These are phyloP conservation scores for Vanrija pseudolonga DNA, from an alignment of 1,284 basidiomycete genomes.

Conservation along the genomic window DNA sequence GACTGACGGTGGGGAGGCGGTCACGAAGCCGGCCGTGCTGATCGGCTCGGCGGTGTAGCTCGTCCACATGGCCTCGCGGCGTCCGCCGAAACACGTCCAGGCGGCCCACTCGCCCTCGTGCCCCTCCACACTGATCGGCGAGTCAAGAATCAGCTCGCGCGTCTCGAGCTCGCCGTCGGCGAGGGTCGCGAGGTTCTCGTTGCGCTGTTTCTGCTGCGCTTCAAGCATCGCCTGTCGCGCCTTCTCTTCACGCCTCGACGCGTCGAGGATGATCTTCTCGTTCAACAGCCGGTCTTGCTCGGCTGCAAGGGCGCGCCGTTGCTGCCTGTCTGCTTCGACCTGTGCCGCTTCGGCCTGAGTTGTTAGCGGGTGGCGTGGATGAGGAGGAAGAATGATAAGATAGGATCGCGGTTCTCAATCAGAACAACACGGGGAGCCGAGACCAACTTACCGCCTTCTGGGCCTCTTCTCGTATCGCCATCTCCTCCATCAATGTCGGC, in stretches of 20 bases:
- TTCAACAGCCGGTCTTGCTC: conserved; percentile 37
- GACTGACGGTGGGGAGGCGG: conserved; percentile 48
- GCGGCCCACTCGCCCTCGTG: conserved; percentile 32
- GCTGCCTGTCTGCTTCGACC: conserved; percentile 25
- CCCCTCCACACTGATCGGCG: conserved; percentile 31
- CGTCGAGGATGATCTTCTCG: conserved; percentile 40
- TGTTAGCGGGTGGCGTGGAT: neutral
- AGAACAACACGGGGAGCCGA: neutral
- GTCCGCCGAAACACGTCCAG: conserved; percentile 44
- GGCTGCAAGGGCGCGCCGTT: conserved; percentile 23
- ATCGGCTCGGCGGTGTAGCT: conserved; percentile 42
- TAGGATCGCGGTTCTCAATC: neutral
- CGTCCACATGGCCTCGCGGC: conserved; percentile 43
- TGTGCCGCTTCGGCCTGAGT: conserved; percentile 30
- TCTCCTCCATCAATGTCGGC: conserved; percentile 47
- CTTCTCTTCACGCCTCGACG: conserved; percentile 34
- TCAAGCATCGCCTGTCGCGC: conserved; percentile 24
- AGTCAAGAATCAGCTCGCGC: conserved; percentile 33
- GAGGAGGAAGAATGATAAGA: no score
- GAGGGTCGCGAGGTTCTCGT: conserved; percentile 28
- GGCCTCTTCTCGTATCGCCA: conserved; percentile 44
- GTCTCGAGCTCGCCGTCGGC: conserved; percentile 40
- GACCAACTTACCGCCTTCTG: conserved; percentile 37
- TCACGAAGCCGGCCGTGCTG: conserved; percentile 41
- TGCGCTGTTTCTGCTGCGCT: conserved; percentile 20